phyloP scores from a whole-genome alignment of 225 moss, liverwort and hornwort species.

The Anthoceros angustus region DNA sequence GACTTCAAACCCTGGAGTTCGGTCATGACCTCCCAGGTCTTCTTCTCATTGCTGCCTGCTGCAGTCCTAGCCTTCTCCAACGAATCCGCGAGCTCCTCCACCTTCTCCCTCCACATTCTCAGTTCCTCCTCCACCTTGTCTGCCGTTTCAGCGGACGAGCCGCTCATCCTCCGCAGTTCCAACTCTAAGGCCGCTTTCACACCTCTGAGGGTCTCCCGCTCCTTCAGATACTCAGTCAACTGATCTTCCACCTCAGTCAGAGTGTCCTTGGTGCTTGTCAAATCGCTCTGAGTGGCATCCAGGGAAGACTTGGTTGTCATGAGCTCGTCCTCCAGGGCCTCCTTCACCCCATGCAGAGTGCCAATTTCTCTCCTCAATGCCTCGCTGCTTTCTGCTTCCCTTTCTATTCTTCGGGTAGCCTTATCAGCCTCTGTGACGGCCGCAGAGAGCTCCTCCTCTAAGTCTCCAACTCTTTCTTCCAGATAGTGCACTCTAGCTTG shows the following conservation, averaged over 20 bases:
- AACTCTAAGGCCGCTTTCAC: neutral
- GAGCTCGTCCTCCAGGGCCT: neutral
- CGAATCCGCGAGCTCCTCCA: neutral
- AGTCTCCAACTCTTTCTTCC: neutral
- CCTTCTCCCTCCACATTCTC: slow-evolving; percentile 2
- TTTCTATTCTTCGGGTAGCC: neutral
- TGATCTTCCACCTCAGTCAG: neutral
- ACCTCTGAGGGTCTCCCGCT: neutral
- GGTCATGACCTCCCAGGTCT: neutral
- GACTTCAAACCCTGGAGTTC: neutral
- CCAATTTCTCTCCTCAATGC: neutral
- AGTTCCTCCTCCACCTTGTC: neutral
- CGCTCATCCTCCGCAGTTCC: neutral
- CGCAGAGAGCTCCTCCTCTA: neutral
- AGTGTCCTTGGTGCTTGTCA: neutral
- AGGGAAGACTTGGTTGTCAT: neutral
- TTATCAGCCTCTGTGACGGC: neutral
- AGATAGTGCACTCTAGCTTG: neutral
- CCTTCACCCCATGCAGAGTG: neutral
- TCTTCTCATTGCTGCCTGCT: neutral
- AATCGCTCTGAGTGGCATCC: neutral
- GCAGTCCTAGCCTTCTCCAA: neutral
- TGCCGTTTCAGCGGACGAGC: neutral
- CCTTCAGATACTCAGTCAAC: neutral
- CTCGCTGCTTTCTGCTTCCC: neutral